Base-by-base conservation (phyloP, 1,284 basidiomycete species). In the Cryptococcus amylolentus region DNA sequence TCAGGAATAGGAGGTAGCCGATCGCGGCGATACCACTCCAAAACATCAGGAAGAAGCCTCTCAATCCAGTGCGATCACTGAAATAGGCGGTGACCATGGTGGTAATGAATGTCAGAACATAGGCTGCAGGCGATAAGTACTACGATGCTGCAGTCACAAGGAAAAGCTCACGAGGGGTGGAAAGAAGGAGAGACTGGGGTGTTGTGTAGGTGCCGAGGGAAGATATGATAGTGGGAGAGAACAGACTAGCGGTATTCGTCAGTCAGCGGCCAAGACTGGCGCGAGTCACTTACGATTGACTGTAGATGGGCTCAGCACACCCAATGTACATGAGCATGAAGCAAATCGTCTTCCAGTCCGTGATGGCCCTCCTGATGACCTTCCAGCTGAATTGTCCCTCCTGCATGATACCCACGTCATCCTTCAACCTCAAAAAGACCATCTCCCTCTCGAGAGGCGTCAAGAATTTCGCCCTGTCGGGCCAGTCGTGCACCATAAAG, bases 21-120 rank as follows among this genome's bases (percentile, higher is more conserved):
- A 80, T 68, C 40, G 67, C 53, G 13, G 68, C 69, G 45, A 80
- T 61, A 3, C 65, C 46, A 41, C 75, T 73, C 76, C 76, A 79
- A 63, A 76, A 77, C 70, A 80, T 76, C 57, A 80, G 68, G 69
- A 79, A 76, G 51, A 74, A 57, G 9, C 72, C 77, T 50, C 80
- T 68, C 44, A 67, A 70, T 18, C 71, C 60, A 28, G 63, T 68
- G 39, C 69, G 65, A 68, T 81, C 80, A 26, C 71, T 74, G 26
- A 73, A 43, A 56, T 64, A 73, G 26, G 79, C 79, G 0, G 77
- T 78, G 13, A 55, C 51, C 54, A 81, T 67, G 20, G 79, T 81
- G 16, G 78, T 77, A 61, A 78, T 68, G 69, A 80, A 80, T n/a
- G 76, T 78, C 38, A 80, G 65, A 20, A 77, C 79, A 64, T 80